Evolutionary conservation across 139 green algal genomes (phyloP).

Genomic region (Asterochloris erici): DNA sequence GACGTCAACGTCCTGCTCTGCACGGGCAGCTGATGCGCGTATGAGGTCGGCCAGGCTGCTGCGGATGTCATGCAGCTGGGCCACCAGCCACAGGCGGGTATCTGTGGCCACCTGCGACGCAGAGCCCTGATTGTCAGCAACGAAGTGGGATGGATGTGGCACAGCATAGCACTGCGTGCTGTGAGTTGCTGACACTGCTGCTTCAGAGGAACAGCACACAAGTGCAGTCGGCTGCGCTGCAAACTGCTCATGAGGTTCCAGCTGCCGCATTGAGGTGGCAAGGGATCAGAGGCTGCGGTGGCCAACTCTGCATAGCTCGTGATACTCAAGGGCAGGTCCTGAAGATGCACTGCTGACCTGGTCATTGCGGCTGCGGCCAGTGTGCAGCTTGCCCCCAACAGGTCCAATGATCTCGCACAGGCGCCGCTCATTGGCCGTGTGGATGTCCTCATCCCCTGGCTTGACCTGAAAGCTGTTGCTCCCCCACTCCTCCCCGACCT

Average conservation of each 20-base stretch:
- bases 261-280: background rate
- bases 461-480: slow-evolving; percentile 74
- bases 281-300: background rate
- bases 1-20: slow-evolving; percentile 83
- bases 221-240: no score
- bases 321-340: no score
- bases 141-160: background rate
- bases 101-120: slow-evolving; percentile 87
- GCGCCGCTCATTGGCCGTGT: slow-evolving; percentile 95
- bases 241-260: background rate
- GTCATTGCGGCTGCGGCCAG: slow-evolving; percentile 92
- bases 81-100: slow-evolving; percentile 90
- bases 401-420: slow-evolving; percentile 87
- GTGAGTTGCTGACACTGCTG: no score
- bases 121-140: background rate
- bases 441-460: slow-evolving; percentile 94
- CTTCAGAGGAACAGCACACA: no score
- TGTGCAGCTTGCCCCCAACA: slow-evolving; percentile 97
- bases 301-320: no score
- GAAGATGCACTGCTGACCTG: slow-evolving; percentile 55
- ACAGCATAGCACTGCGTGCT: no score
- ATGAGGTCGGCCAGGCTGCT: slow-evolving; percentile 78
- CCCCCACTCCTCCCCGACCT: slow-evolving; percentile 64
- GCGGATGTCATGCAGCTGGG: slow-evolving; percentile 65
- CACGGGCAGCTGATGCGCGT: slow-evolving; percentile 66